Percentiles rank a stretch among this genome's conserved stretches.
phyloP scores from a whole-genome alignment of 2,329 filamentous ascomycete species.

The Aspergillus aculeatinus region DNA sequence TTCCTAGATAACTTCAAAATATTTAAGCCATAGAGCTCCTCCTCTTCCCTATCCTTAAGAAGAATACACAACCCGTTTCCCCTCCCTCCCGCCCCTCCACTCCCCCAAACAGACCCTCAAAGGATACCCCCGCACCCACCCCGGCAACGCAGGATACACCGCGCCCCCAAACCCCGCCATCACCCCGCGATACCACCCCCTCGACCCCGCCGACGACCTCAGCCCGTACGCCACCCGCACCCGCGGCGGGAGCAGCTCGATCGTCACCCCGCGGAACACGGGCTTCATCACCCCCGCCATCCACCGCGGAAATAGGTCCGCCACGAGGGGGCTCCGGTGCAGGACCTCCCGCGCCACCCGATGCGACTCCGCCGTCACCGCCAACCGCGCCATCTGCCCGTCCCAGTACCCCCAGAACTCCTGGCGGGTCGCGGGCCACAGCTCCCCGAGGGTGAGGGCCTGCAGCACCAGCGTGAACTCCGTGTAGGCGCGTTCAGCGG shows the following conservation, averaged over 20 bases:
- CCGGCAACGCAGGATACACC: constrained; percentile 36
- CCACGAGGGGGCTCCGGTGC: constrained; percentile 26
- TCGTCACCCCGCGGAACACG: constrained; percentile 31
- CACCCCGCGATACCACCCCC: constrained; percentile 29
- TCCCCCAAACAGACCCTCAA: constrained; percentile 33
- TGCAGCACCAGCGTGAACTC: constrained; percentile 33
- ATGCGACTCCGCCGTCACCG: constrained; percentile 31
- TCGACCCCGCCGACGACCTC: constrained; percentile 27
- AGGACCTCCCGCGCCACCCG: constrained; percentile 31
- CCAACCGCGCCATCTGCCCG: constrained; percentile 28
- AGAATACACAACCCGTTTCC: constrained; percentile 8
- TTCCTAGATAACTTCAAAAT: no score
- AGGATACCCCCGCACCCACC: constrained; percentile 31
- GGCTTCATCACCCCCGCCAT: constrained; percentile 32
- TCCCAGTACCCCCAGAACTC: constrained; percentile 41
- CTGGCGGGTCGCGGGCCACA: constrained; percentile 32
- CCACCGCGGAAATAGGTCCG: constrained; percentile 7
- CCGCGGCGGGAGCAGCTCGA: constrained; percentile 36
- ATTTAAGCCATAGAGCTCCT: background rate
- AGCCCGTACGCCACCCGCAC: constrained; percentile 36
- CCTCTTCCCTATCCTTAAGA: background rate
- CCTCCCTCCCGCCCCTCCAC: constrained; percentile 15
- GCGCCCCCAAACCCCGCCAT: constrained; percentile 33
- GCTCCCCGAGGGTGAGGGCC: constrained; percentile 27
- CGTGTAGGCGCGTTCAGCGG: constrained; percentile 31